A percentile compares a stretch with the other conserved stretches of the same genome.
These are phyloP conservation scores for Ustilago cynodontis DNA, from an alignment of 1,284 basidiomycete genomes.

Conservation along the genomic window DNA sequence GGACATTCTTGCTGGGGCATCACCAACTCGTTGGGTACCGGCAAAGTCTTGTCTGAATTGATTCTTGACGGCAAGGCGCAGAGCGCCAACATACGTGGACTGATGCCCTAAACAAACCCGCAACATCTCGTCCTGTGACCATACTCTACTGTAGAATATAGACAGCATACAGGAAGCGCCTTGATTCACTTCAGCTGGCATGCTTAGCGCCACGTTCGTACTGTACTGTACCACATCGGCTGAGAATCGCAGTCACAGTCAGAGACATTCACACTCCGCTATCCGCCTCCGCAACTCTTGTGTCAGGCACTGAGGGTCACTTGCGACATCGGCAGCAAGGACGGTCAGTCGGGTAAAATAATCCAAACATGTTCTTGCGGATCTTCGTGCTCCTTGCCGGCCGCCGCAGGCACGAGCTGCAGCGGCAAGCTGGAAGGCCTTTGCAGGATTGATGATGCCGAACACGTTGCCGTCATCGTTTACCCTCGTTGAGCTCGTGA, in stretches of 20 bases:
- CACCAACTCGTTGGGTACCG: constrained; percentile 73
- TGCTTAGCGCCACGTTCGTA: neutral
- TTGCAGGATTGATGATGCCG: neutral
- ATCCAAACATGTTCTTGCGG: neutral
- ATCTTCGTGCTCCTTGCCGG: neutral
- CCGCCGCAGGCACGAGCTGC: constrained; percentile 6
- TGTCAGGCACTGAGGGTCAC: neutral
- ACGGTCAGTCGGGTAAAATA: neutral
- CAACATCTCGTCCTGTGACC: neutral
- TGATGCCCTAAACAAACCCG: constrained; percentile 68
- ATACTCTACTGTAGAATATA: neutral
- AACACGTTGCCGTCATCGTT: neutral
- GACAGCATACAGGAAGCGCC: neutral
- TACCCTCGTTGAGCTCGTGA: neutral
- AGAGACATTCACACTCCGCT: neutral
- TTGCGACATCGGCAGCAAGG: neutral
- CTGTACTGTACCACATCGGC: neutral
- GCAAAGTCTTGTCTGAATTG: constrained; percentile 73
- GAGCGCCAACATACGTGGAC: constrained; percentile 73
- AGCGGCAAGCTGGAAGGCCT: neutral
- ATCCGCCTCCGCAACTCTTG: neutral
- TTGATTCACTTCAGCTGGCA: too few species aligned
- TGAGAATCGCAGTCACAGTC: neutral
- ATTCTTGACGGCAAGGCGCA: constrained; percentile 73
- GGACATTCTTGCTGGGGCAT: constrained; percentile 73